Percentiles rank a stretch among this genome's conserved stretches.
Evolutionary conservation across 768 basidiomycete genomes (phyloP).

Genomic region (Agaricus blazei): DNA sequence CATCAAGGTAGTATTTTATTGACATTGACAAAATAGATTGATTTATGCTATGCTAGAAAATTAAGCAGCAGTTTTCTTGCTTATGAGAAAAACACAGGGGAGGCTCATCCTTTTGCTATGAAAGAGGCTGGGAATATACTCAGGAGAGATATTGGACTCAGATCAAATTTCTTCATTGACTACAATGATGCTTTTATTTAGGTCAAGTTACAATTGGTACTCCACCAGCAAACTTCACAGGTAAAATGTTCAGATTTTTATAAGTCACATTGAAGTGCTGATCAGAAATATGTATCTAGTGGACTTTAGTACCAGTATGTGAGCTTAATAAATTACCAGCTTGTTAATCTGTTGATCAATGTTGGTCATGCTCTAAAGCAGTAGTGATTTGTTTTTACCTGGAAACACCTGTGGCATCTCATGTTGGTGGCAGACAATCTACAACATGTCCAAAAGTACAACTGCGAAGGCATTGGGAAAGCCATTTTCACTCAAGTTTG

Average conservation of each 20-base stretch:
- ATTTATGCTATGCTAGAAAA: slow-evolving; percentile 28
- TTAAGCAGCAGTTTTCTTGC: slow-evolving; percentile 33
- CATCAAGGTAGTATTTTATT: slow-evolving; percentile 13
- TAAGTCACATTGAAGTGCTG: background rate
- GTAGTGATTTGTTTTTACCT: slow-evolving; percentile 45
- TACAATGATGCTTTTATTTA: slow-evolving; percentile 37
- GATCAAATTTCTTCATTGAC: slow-evolving; percentile 28
- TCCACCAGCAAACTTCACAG: slow-evolving; percentile 38
- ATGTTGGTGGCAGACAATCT: slow-evolving; percentile 34
- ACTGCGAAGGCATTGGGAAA: slow-evolving; percentile 27
- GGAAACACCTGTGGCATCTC: slow-evolving; percentile 26
- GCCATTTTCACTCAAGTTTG: slow-evolving; percentile 39
- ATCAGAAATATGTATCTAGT: slow-evolving; percentile 21
- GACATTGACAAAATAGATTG: no score
- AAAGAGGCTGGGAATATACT: background rate
- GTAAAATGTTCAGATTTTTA: slow-evolving; percentile 15
- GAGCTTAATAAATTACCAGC: background rate
- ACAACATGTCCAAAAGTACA: slow-evolving; percentile 30
- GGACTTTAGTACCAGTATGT: slow-evolving; percentile 44
- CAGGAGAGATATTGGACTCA: slow-evolving; percentile 22
- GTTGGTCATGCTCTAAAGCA: slow-evolving; percentile 24
- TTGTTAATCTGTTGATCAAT: background rate
- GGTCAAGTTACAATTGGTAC: slow-evolving; percentile 43
- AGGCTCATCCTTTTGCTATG: slow-evolving; percentile 26
- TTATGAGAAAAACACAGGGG: slow-evolving; percentile 41